Conservation (phyloP, 2,329 filamentous ascomycete genomes). For the Aspergillus sp. region DNA sequence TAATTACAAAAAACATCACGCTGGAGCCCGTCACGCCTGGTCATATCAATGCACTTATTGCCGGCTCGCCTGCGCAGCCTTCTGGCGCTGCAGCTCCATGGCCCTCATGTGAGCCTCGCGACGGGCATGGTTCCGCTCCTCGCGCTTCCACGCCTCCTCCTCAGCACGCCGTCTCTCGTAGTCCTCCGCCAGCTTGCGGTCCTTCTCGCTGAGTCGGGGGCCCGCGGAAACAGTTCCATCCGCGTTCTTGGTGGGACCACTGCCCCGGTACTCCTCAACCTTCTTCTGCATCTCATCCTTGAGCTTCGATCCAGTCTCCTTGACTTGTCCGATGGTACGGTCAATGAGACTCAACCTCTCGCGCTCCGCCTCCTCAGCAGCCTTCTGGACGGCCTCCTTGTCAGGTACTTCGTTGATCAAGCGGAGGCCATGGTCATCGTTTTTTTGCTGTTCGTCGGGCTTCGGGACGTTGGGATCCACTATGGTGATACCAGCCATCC, state of each 20-base stretch:
- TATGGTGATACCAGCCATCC: constrained; percentile 29
- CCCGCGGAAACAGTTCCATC: constrained; percentile 20
- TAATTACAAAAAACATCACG: constrained; percentile 11
- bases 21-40: constrained; percentile 4
- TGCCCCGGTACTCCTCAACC: constrained; percentile 25
- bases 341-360: constrained; percentile 36
- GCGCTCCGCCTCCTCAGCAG: constrained; percentile 7
- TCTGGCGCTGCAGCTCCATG: constrained; percentile 27
- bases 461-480: constrained; percentile 8
- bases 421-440: constrained; percentile 19
- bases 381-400: constrained; percentile 14
- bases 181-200: constrained; percentile 31
- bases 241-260: constrained; percentile 24
- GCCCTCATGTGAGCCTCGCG: constrained; percentile 29
- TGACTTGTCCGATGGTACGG: constrained; percentile 36
- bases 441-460: constrained; percentile 3
- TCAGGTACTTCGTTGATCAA: constrained; percentile 16
- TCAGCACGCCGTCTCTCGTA: constrained; percentile 34
- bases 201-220: constrained; percentile 33
- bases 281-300: constrained; percentile 25
- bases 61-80: constrained; percentile 21
- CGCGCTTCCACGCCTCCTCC: constrained; percentile 35
- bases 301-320: constrained; percentile 27
- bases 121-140: constrained; percentile 39
- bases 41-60: constrained; percentile 11